Conservation (phyloP, 768 basidiomycete species). For the Harrya chromipes region DNA sequence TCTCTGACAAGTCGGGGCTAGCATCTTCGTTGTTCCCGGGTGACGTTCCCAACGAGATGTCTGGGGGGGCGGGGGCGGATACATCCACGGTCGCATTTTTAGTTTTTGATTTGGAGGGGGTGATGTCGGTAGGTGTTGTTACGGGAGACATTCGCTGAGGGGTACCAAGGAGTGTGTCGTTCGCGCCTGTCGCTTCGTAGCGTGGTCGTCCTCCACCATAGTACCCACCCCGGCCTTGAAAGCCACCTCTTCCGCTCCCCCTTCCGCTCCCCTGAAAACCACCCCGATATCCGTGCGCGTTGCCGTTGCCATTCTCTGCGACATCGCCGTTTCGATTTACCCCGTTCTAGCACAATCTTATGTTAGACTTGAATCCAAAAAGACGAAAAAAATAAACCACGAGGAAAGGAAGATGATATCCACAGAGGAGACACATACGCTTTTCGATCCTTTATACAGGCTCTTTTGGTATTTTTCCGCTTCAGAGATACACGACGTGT, state of each 20-base stretch:
- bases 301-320: constrained; percentile 18
- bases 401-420: too few species aligned
- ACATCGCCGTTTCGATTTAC: not conserved
- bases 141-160: constrained; percentile 50
- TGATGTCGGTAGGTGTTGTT: constrained; percentile 20
- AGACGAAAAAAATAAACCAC: not conserved
- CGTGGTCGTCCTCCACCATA: constrained; percentile 27
- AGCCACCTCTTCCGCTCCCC: constrained; percentile 35
- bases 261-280: constrained; percentile 26
- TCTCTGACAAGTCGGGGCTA: not conserved
- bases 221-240: constrained; percentile 21
- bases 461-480: constrained; percentile 92
- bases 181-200: constrained; percentile 54
- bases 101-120: not conserved
- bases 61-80: not conserved
- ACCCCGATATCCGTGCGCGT: constrained; percentile 8
- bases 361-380: not conserved
- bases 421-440: constrained; percentile 12
- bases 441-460: constrained; percentile 79
- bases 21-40: constrained; percentile 3
- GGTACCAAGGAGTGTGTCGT: constrained; percentile 68
- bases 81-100: not conserved
- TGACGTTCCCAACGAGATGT: not conserved
- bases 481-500: constrained; percentile 84
- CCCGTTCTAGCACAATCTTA: not conserved